These are phyloP conservation scores for Termitomyces sp. DNA, from an alignment of 768 basidiomycete species.

Conservation along the genomic window DNA sequence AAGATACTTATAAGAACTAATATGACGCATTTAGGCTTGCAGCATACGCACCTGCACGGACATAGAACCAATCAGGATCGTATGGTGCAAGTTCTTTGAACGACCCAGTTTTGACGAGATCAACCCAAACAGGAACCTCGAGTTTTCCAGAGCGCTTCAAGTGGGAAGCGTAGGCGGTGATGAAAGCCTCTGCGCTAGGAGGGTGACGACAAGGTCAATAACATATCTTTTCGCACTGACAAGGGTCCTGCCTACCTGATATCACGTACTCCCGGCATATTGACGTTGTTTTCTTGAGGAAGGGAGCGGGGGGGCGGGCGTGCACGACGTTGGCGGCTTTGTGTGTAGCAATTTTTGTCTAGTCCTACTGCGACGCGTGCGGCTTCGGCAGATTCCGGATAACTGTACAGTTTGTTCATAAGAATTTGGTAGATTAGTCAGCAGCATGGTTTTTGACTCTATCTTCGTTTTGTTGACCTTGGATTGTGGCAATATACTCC, in stretches of 20 bases:
- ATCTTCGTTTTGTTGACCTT: too few relatives aligned
- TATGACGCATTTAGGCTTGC: neutral
- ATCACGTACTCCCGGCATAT: conserved; percentile 82
- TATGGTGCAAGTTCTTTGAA: conserved; percentile 99
- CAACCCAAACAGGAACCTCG: conserved; percentile 97
- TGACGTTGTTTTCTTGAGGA: conserved; percentile 45
- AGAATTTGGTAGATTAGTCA: conserved; percentile 17
- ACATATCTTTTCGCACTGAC: conserved; percentile 4
- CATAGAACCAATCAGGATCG: conserved; percentile 99
- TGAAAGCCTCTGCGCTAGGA: conserved; percentile 87
- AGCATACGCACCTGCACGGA: conserved; percentile 81
- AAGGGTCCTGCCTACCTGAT: conserved; percentile 47
- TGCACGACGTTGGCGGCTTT: conserved; percentile 43
- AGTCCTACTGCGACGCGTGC: conserved; percentile 16
- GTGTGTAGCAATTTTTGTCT: conserved; percentile 37
- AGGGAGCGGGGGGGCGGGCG: conserved; percentile 39
- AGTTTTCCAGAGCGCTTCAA: conserved; percentile 98
- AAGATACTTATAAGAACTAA: neutral
- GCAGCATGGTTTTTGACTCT: conserved; percentile 4
- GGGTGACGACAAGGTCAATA: conserved; percentile 16
- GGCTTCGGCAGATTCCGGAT: conserved; percentile 34
- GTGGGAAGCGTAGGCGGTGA: conserved; percentile 90
- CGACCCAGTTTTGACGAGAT: conserved; percentile 96
- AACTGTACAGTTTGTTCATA: conserved; percentile 37
- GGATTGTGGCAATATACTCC: neutral